These are phyloP conservation scores for Penicillium sp. DNA, from an alignment of 2,329 filamentous ascomycete species.

Conservation along the genomic window DNA sequence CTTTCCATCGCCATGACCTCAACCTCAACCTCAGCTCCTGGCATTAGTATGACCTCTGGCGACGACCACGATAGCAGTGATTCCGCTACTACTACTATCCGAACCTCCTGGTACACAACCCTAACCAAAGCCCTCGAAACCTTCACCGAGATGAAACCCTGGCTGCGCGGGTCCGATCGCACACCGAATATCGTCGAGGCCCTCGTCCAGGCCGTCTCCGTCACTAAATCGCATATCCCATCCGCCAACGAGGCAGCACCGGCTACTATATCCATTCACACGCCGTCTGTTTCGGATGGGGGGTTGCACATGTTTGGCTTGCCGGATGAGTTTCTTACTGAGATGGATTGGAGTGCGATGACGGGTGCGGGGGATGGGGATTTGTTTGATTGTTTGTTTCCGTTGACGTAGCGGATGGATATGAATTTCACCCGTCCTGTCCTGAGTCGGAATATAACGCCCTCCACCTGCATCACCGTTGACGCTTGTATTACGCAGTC, in stretches of 20 bases:
- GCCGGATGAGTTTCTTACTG: conserved; percentile 9
- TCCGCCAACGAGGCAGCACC: not conserved
- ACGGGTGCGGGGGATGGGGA: not conserved
- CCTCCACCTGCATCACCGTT: too few relatives aligned
- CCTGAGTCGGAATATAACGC: too few relatives aligned
- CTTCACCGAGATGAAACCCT: conserved; percentile 13
- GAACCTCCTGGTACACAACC: conserved; percentile 1
- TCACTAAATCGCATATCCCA: not conserved
- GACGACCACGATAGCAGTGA: not conserved
- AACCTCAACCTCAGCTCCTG: not conserved
- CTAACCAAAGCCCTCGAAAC: conserved; percentile 12
- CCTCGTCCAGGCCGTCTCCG: conserved; percentile 5
- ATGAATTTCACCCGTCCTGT: too few relatives aligned
- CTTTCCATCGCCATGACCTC: conserved; percentile 3
- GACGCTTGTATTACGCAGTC: too few relatives aligned
- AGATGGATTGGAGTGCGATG: conserved; percentile 9
- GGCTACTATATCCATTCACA: conserved; percentile 1
- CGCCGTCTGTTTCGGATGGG: conserved; percentile 11
- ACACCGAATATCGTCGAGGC: conserved; percentile 11
- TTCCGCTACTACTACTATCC: too few relatives aligned
- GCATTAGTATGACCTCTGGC: not conserved
- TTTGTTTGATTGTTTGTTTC: not conserved
- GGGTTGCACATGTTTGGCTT: conserved; percentile 9
- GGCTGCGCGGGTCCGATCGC: conserved; percentile 14
- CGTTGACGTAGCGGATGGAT: not conserved